Base-by-base conservation (phyloP, 2,329 filamentous ascomycete genomes). In the Aspergillus carbonarius region DNA sequence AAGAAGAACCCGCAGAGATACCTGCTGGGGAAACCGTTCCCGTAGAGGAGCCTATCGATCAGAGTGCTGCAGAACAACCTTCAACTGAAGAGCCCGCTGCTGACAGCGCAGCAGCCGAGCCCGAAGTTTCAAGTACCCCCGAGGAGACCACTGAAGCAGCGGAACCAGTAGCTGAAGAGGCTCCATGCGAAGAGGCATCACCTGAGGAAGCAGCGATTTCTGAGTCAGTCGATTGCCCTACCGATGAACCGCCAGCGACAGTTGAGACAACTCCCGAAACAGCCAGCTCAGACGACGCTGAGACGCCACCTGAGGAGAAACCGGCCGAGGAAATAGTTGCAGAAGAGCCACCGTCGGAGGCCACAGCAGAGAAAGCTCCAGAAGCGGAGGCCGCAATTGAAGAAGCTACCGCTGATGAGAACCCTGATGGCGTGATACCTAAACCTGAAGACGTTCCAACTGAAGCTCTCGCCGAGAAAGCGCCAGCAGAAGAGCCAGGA, bases 81-180 rank as follows among this genome's bases (percentile, higher is more conserved):
- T n/a, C n/a, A n/a, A n/a, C n/a, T n/a, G 60, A 58, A 47, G 54
- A 53, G n/a, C 40, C 56, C 30, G 32, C 39, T 49, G 27, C 46
- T 34, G 61, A 64, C 25, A 48, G 61, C 32, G 34, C 59, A 30
- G 54, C 66, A 23, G 55, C 58, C 23, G 63, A 69, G 18, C 48
- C 60, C 27, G 64, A 62, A 40, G 30, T 32, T 15, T 13, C 32
- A 37, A 17, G 18, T 37, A 17, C 48, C 13, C 15, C 23, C 10
- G 27, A 40, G 17, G 51, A 54, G 23, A 7, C 12, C 44, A 17
- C 27, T 13, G 42, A 39, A 17, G 40, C 54, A 4, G 56, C 58
- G 17, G 54, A 13, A 18, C 20, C 55, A 5, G 27, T 51, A 60
- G 40, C 57, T 20, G 60, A 62, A 25, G 49, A 60, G 34, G 42